Conservation (phyloP, 768 basidiomycete genomes). For the Collybiopsis confluens region DNA sequence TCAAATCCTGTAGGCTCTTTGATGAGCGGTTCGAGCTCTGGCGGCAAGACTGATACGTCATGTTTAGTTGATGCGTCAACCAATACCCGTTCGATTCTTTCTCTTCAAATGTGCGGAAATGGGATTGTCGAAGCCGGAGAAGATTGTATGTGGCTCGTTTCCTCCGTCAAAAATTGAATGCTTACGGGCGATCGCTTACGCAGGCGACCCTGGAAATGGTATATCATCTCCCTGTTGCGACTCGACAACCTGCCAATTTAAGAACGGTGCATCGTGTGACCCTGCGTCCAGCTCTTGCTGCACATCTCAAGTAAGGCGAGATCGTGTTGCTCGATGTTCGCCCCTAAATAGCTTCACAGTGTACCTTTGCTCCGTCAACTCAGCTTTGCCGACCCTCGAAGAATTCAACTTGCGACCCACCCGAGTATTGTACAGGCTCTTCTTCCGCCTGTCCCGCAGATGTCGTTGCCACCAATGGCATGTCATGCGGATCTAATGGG, state of each 20-base stretch:
- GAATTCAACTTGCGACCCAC: constrained; percentile 64
- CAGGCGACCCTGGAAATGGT: constrained; percentile 61
- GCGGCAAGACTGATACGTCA: constrained; percentile 48
- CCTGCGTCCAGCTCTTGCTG: constrained; percentile 76
- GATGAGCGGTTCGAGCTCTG: constrained; percentile 41
- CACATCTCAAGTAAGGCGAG: constrained; percentile 26
- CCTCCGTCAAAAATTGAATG: neutral
- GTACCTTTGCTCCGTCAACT: constrained; percentile 62
- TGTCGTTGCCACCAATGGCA: constrained; percentile 56
- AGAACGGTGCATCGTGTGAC: constrained; percentile 67
- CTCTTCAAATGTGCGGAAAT: constrained; percentile 76
- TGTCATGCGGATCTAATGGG: constrained; percentile 58
- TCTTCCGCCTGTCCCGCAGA: constrained; percentile 71
- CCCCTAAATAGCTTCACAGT: constrained; percentile 26
- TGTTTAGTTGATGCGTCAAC: constrained; percentile 64
- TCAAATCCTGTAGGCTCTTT: constrained; percentile 47
- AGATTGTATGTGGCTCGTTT: constrained; percentile 46
- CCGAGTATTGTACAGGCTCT: constrained; percentile 74
- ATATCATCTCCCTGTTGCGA: constrained; percentile 69
- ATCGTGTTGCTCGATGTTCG: neutral
- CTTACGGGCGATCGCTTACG: neutral
- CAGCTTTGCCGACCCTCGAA: constrained; percentile 69
- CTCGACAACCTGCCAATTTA: constrained; percentile 70
- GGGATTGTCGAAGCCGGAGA: constrained; percentile 81
- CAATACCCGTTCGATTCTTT: constrained; percentile 38